Conservation (phyloP, 129 eudicot genomes). For the Flaveria linearis region DNA sequence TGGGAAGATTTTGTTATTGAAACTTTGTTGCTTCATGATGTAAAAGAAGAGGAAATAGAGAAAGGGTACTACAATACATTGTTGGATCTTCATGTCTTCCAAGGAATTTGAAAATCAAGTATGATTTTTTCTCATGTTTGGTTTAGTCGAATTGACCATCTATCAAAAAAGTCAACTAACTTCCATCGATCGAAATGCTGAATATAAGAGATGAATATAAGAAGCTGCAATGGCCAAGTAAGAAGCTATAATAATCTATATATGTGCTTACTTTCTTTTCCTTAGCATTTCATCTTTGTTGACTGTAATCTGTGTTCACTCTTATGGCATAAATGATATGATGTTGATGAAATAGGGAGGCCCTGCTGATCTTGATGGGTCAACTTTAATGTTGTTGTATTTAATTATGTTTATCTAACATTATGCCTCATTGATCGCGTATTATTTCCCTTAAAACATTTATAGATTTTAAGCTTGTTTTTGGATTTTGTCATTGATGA, state of each 20-base stretch:
- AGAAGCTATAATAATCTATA: neutral
- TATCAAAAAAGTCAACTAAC: neutral
- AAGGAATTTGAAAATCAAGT: conserved; percentile 7
- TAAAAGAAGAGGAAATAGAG: conserved; percentile 68
- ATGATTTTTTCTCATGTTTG: neutral
- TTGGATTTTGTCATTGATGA: no score
- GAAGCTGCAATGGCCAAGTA: conserved; percentile 2
- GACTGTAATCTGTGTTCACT: neutral
- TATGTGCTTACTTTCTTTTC: neutral
- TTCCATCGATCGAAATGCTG: neutral
- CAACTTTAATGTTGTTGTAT: neutral
- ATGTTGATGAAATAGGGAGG: neutral
- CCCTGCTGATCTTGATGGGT: neutral
- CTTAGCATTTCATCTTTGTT: neutral
- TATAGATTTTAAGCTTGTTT: no score
- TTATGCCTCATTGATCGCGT: neutral
- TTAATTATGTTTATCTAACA: neutral
- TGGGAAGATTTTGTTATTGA: conserved; percentile 89
- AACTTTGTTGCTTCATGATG: conserved; percentile 69
- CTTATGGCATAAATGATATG: neutral
- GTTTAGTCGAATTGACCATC: neutral
- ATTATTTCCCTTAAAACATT: no score
- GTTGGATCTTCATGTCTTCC: conserved; percentile 72
- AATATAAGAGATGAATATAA: neutral
- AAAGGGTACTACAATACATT: conserved; percentile 65